Evolutionary conservation across 495 filamentous ascomycete species (phyloP).

Genomic region (Saxophila tyrrhenica): DNA sequence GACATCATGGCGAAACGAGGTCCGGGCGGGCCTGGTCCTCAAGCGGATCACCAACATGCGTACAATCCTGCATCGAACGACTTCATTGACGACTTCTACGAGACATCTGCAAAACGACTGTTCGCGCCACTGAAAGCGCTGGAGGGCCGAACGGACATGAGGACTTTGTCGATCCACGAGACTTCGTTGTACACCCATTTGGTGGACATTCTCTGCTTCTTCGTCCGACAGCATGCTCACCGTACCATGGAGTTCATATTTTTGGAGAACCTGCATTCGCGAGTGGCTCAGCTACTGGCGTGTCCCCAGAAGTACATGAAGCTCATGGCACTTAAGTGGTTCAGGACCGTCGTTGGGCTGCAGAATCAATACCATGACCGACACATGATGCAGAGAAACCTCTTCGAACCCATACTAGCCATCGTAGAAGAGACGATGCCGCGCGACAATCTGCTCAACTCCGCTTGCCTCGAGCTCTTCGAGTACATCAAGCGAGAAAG

Average conservation of each 20-base stretch:
- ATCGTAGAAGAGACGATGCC: slow-evolving; percentile 85
- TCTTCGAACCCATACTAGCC: slow-evolving; percentile 79
- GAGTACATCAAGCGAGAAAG: slow-evolving; percentile 78
- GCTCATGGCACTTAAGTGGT: slow-evolving; percentile 86
- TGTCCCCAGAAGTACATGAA: slow-evolving; percentile 90
- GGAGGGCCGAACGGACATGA: slow-evolving; percentile 49
- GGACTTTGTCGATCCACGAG: slow-evolving; percentile 60
- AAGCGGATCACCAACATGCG: slow-evolving; percentile 17
- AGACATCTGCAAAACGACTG: slow-evolving; percentile 72
- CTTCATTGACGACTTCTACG: slow-evolving; percentile 82
- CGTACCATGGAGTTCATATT: slow-evolving; percentile 83
- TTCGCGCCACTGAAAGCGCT: slow-evolving; percentile 81
- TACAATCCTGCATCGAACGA: slow-evolving; percentile 68
- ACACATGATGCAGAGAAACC: slow-evolving; percentile 70
- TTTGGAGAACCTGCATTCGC: slow-evolving; percentile 61
- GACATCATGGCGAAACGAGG: slow-evolving; percentile 58
- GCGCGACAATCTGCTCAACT: slow-evolving; percentile 90
- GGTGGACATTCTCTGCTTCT: slow-evolving; percentile 90
- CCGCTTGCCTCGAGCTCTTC: slow-evolving; percentile 92
- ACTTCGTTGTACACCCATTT: slow-evolving; percentile 81
- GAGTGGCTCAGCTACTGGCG: slow-evolving; percentile 70
- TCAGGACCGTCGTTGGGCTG: slow-evolving; percentile 73
- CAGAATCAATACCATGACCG: slow-evolving; percentile 89
- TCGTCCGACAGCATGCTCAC: slow-evolving; percentile 77
- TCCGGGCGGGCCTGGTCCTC: not conserved